A percentile compares a stretch with the other conserved stretches of the same genome.
phyloP scores from a whole-genome alignment of 2,329 filamentous ascomycete species.

The Venturia carpophila region DNA sequence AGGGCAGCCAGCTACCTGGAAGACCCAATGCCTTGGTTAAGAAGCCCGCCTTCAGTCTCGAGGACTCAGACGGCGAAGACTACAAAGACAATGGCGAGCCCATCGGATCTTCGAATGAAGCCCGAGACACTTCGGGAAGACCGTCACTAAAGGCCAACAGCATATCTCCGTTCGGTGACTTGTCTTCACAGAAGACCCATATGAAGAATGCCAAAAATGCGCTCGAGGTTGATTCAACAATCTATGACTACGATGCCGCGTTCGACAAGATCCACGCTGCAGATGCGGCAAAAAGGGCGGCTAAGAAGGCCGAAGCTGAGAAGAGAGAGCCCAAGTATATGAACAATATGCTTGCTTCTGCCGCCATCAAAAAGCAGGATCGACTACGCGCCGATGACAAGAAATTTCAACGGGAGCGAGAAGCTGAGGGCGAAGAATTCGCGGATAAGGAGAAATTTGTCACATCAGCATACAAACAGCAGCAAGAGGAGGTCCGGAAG shows the following conservation, averaged over 20 bases:
- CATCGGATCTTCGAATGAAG: conserved; percentile 36
- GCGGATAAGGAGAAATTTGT: conserved; percentile 81
- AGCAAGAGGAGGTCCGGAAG: conserved; percentile 65
- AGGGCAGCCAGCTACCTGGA: conserved; percentile 6
- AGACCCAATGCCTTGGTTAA: conserved; percentile 38
- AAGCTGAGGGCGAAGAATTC: conserved; percentile 72
- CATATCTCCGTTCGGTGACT: conserved; percentile 48
- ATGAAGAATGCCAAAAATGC: conserved; percentile 58
- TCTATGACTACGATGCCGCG: conserved; percentile 80
- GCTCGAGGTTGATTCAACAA: conserved; percentile 58
- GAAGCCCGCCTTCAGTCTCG: conserved; percentile 39
- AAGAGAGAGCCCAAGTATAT: conserved; percentile 72
- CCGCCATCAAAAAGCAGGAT: conserved; percentile 70
- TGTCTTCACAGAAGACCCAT: conserved; percentile 57
- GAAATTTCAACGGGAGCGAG: conserved; percentile 67
- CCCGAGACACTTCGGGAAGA: conserved; percentile 27
- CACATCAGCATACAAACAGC: conserved; percentile 71
- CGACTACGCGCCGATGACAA: conserved; percentile 72
- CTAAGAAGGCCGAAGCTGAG: conserved; percentile 44
- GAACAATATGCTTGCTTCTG: conserved; percentile 62
- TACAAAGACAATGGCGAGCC: conserved; percentile 31
- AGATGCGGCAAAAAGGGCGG: conserved; percentile 48
- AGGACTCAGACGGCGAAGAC: conserved; percentile 49
- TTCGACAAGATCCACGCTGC: conserved; percentile 64
- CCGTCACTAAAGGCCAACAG: conserved; percentile 27